A percentile compares a stretch with the other conserved stretches of the same genome.
Evolutionary conservation across 106 monocot species (phyloP).

Genomic region (Posidonia australis): DNA sequence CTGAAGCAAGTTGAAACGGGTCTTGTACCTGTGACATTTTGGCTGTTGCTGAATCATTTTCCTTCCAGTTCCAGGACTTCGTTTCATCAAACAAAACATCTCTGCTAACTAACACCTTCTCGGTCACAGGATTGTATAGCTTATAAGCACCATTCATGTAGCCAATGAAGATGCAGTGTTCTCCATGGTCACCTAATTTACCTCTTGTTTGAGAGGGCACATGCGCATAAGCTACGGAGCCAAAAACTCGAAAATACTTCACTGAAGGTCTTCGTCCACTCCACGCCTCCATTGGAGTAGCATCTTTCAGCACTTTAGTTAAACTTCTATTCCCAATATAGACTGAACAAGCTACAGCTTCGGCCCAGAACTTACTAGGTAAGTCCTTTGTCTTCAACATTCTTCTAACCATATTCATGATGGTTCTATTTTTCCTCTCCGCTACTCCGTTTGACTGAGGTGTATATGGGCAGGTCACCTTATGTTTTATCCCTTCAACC

Average conservation of each 20-base stretch:
- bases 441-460: conserved; percentile 6
- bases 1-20: no score
- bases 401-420: no score
- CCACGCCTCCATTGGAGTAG: neutral
- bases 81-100: conserved; percentile 4
- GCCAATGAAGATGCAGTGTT: neutral
- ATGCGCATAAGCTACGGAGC: neutral
- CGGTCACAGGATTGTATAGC: neutral
- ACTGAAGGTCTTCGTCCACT: neutral
- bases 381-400: neutral
- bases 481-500: neutral
- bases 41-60: no score
- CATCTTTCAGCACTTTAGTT: neutral
- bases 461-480: neutral
- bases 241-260: neutral
- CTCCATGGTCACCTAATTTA: neutral
- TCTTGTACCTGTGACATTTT: no score
- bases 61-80: neutral
- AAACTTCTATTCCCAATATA: neutral
- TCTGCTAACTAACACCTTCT: neutral
- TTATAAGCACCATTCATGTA: neutral
- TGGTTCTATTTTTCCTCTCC: conserved; percentile 4
- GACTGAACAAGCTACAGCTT: neutral
- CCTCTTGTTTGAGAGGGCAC: neutral
- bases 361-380: conserved; percentile 1